Base-by-base conservation (phyloP, 164 flowering plant species). In the Chloranthus sessilifolius region DNA sequence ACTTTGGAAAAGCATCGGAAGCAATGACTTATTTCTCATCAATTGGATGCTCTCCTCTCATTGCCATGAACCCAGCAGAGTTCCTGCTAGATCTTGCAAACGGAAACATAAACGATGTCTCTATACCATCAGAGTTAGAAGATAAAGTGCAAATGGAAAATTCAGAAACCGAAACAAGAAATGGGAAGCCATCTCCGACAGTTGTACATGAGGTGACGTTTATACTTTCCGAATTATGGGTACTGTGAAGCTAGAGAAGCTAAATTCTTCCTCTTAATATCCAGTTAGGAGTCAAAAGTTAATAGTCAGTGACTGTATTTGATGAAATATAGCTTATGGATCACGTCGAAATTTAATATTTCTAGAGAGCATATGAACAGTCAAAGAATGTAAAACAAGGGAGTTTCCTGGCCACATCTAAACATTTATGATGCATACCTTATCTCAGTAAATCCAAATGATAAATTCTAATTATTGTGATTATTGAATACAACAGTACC, bases 51-150 rank as follows among this genome's bases (percentile, higher is more conserved):
- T 60, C 79, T 10, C 96, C 98, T 33, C 79, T 82, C 11, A 85
- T 92, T 55, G 65, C 98, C 42, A 92, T 92, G 98, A 92, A 92
- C 73, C 98, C 98, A 7, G 98, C 98, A 48, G 98, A 92, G 50
- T 92, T 92, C 76, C 70, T 92, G 64, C 82, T 92, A 11, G 98
- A 92, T 71, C 90, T 92, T 45, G 96, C 96, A 37, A 92, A 85
- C 56, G 98, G 98, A 38, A 92, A 92, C 65, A 28, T 81, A n/a
- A 82, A 77, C 26, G 96, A 88, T 42, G 75, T 88, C 14, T 85
- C 98, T 4, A 60, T 88, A 8, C 98, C 98, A 25, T 83, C 94
- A 10, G 96, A 88, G 39, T 62, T 88, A 27, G 85, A 85, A 47
- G 95, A 92, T 27, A 85, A 58, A 61, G 96, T 83, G 29, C 82